Base-by-base conservation (phyloP, 306 rosid species). In the Trifolium fragiferum region DNA sequence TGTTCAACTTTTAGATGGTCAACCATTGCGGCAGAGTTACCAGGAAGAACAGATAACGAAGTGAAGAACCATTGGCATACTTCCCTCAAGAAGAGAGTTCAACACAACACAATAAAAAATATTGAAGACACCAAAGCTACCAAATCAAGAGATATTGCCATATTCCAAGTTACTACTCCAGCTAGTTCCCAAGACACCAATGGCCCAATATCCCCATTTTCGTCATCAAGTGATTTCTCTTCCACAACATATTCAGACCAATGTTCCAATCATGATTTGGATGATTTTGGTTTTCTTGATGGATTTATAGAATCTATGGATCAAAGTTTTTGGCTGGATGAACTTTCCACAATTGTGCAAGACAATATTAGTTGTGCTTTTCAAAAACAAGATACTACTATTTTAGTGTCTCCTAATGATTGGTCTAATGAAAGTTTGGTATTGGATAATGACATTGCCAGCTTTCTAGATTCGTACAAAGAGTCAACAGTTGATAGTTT, bases 61-160 rank as follows among this genome's bases (percentile, higher is more conserved):
- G 65, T 83, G 21, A 83, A 83, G 74, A 83, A 83, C 19, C 83
- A 83, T 32, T 83, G 86, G 86, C 86, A 83, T 25, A 79, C 81
- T 13, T 19, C 74, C 0, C 84, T 83, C 11, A 79, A 79, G 64
- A 79, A 67, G 60, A 25, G 68, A 19, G 27, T 37, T 18, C 43
- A 68, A 18, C 4, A 46, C 7, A 44, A 44, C 46, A 11, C 19
- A 2, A 1, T 2, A n/a, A 46, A 66, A 64, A 60, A 33, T 33
- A 37, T 37, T 7, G 68, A 77, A 50, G 20, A 77, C 50, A 1
- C 33, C 46, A 9, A 7, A 60, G 14, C 20, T 5, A 63, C 65
- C 21, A 76, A 72, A 55, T 10, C 78, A n/a, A 51, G 69, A 25
- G 12, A 30, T 4, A 37, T 50, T 13, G 3, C 64, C 8, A 46